These are phyloP conservation scores for Ophiocordyceps sinensis DNA, from an alignment of 2,329 filamentous ascomycete species.

Conservation along the genomic window DNA sequence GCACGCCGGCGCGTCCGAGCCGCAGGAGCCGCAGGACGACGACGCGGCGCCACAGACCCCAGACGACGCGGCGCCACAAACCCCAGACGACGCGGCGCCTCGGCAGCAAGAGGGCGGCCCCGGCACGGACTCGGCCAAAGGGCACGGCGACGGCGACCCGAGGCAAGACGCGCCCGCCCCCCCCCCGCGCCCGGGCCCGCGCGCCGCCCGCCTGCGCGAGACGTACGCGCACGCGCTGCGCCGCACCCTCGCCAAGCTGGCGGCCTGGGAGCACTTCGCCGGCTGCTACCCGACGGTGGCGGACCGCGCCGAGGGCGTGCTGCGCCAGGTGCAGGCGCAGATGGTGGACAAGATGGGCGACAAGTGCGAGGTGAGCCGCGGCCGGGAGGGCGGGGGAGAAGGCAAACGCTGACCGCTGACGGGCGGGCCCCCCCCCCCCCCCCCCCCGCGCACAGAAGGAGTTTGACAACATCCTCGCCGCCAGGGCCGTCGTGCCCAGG, in stretches of 20 bases:
- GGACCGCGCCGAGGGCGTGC: slow-evolving; percentile 30
- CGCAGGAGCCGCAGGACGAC: too few relatives aligned
- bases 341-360: slow-evolving; percentile 41
- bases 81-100: too few relatives aligned
- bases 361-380: slow-evolving; percentile 30
- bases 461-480: slow-evolving; percentile 38
- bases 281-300: slow-evolving; percentile 49
- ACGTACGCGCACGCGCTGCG: slow-evolving; percentile 37
- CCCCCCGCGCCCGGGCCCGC: slow-evolving; percentile 34
- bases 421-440: too few relatives aligned
- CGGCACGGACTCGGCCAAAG: too few relatives aligned
- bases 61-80: too few relatives aligned
- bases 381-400: not conserved
- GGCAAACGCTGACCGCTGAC: too few relatives aligned
- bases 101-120: too few relatives aligned
- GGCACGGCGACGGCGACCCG: not conserved
- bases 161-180: not conserved
- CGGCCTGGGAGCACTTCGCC: slow-evolving; percentile 40
- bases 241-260: slow-evolving; percentile 40
- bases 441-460: too few relatives aligned
- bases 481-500: slow-evolving; percentile 37
- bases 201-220: slow-evolving; percentile 38
- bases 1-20: too few relatives aligned
- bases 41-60: too few relatives aligned
- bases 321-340: slow-evolving; percentile 40